phyloP scores from a whole-genome alignment of 1,139 yeast genomes.

The Saccharomyces hybrid region DNA sequence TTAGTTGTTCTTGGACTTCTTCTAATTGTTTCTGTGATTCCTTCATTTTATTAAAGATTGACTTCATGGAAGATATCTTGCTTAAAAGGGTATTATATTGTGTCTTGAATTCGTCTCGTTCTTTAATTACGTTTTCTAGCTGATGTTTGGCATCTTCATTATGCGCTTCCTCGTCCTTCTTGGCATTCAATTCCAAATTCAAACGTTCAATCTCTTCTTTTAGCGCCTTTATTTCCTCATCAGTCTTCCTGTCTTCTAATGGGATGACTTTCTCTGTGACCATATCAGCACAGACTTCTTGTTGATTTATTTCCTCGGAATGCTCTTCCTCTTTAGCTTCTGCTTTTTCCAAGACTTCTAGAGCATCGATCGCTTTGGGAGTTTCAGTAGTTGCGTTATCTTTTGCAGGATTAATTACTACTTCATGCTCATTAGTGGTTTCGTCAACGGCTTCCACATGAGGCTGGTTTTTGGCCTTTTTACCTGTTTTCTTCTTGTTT shows the following conservation, averaged over 20 bases:
- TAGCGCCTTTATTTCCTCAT: neutral
- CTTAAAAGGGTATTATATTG: slow-evolving; percentile 71
- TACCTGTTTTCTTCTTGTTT: slow-evolving; percentile 25
- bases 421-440: neutral
- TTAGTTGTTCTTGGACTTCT: slow-evolving; percentile 40
- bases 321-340: neutral
- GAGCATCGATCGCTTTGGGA: neutral
- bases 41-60: slow-evolving; percentile 67
- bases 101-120: slow-evolving; percentile 59
- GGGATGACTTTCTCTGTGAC: neutral
- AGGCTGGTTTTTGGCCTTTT: slow-evolving; percentile 9
- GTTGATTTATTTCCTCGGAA: neutral
- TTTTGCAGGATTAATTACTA: neutral
- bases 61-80: slow-evolving; percentile 72
- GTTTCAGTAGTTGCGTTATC: too few relatives aligned
- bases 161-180: slow-evolving; percentile 4
- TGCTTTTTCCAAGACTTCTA: neutral
- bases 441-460: neutral
- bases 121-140: slow-evolving; percentile 40
- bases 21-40: slow-evolving; percentile 67
- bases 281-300: neutral
- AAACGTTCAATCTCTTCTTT: slow-evolving; percentile 20
- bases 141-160: slow-evolving; percentile 30
- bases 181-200: slow-evolving; percentile 20
- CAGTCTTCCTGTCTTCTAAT: neutral